phyloP scores from a whole-genome alignment of 2,329 filamentous ascomycete genomes.

The Chrysoporthe deuterocubensis region DNA sequence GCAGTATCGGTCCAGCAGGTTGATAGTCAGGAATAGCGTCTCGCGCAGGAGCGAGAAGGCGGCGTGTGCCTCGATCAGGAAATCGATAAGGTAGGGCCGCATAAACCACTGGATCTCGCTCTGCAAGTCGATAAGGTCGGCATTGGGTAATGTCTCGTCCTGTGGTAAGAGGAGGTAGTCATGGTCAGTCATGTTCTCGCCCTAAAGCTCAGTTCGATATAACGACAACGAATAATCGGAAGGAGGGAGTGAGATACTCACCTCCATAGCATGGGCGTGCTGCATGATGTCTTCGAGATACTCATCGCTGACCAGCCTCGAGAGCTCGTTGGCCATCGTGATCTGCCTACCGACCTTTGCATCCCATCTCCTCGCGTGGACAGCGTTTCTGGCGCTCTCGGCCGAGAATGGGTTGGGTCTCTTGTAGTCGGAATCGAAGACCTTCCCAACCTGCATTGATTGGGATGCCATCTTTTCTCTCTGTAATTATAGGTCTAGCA shows the following conservation, averaged over 20 bases:
- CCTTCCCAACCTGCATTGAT: slow-evolving; percentile 37
- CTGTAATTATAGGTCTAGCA: no score
- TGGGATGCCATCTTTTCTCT: slow-evolving; percentile 42
- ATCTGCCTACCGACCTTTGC: slow-evolving; percentile 72
- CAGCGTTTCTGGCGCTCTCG: slow-evolving; percentile 27
- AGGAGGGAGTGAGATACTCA: slow-evolving; percentile 42
- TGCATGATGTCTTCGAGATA: slow-evolving; percentile 93
- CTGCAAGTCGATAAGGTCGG: slow-evolving; percentile 98
- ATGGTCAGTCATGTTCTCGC: slow-evolving; percentile 13
- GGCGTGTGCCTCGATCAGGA: slow-evolving; percentile 94
- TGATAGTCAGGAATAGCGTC: slow-evolving; percentile 94
- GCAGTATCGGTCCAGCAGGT: slow-evolving; percentile 96
- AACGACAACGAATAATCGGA: no score
- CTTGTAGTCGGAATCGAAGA: slow-evolving; percentile 28
- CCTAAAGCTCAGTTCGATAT: no score
- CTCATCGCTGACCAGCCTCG: slow-evolving; percentile 81
- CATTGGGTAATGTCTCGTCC: slow-evolving; percentile 89
- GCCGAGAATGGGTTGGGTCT: slow-evolving; percentile 27
- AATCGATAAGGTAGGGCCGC: slow-evolving; percentile 97
- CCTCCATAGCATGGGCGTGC: slow-evolving; percentile 96
- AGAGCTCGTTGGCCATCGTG: slow-evolving; percentile 86
- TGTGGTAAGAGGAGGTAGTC: slow-evolving; percentile 37
- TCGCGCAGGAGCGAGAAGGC: slow-evolving; percentile 93
- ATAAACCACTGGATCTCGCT: slow-evolving; percentile 99
- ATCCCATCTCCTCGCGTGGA: slow-evolving; percentile 29